Evolutionary conservation across 352 stramenopile species (phyloP).

Genomic region (Phytophthora podocarpi): DNA sequence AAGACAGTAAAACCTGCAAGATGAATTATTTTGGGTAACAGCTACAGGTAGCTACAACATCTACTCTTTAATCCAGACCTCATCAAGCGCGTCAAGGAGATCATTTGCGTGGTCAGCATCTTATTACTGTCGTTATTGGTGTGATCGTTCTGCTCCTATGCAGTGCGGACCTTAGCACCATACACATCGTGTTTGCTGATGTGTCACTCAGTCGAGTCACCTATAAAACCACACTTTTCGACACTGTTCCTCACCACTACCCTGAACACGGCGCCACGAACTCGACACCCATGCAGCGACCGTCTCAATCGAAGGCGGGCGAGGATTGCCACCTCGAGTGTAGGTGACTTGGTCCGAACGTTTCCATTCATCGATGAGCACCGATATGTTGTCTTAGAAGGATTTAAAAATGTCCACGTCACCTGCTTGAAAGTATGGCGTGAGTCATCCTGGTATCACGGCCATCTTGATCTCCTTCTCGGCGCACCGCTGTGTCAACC

Average conservation of each 20-base stretch:
- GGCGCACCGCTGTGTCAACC: neutral
- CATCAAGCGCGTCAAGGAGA: neutral
- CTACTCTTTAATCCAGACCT: neutral
- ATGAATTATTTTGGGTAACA: neutral
- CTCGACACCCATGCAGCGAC: neutral
- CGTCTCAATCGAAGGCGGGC: neutral
- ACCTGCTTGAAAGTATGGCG: slow-evolving; percentile 15
- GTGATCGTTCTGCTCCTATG: slow-evolving; percentile 1
- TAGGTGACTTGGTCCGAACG: slow-evolving; percentile 12
- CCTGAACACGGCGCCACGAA: neutral
- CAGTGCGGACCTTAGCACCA: neutral
- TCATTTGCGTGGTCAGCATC: neutral
- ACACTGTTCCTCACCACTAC: neutral
- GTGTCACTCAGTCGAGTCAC: neutral
- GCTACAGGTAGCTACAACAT: neutral
- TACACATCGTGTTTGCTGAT: slow-evolving; percentile 10
- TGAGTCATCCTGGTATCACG: slow-evolving; percentile 14
- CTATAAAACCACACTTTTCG: slow-evolving; percentile 1
- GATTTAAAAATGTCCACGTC: slow-evolving; percentile 19
- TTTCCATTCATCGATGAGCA: slow-evolving; percentile 11
- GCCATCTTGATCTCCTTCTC: slow-evolving; percentile 9
- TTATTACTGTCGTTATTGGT: too few relatives aligned
- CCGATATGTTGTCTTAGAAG: slow-evolving; percentile 14
- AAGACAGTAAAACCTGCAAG: too few relatives aligned
- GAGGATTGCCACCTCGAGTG: slow-evolving; percentile 2